These are phyloP conservation scores for Thermoascus crustaceus DNA, from an alignment of 2,329 filamentous ascomycete species.

Conservation along the genomic window DNA sequence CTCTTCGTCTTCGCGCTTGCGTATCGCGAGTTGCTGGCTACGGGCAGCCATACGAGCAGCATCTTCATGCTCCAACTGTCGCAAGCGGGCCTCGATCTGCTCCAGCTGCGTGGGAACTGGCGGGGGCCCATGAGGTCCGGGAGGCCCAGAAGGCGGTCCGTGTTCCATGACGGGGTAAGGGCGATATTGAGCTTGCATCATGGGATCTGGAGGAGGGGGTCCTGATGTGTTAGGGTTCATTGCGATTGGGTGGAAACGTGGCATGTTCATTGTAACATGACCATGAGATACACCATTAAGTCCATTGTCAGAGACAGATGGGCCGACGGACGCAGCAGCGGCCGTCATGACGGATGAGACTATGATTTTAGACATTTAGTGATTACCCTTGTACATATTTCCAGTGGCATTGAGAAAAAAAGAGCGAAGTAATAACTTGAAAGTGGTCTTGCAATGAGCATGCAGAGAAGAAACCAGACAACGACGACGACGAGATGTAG, in stretches of 20 bases:
- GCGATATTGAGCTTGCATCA: constrained; percentile 18
- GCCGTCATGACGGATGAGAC: constrained; percentile 23
- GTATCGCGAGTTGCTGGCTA: constrained; percentile 27
- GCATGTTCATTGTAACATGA: constrained; percentile 24
- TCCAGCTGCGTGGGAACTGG: constrained; percentile 23
- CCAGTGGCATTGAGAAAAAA: background rate
- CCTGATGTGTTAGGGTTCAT: constrained; percentile 30
- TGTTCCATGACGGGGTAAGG: constrained; percentile 6
- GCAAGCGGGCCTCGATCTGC: constrained; percentile 30
- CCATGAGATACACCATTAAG: constrained; percentile 19
- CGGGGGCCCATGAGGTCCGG: constrained; percentile 2
- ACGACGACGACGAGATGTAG: too few species aligned
- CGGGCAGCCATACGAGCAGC: constrained; percentile 30
- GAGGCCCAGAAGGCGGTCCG: constrained; percentile 1
- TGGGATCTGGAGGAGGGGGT: constrained; percentile 22
- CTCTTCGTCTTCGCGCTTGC: constrained; percentile 34
- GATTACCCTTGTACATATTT: too few species aligned
- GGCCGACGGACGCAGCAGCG: constrained; percentile 28
- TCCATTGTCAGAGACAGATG: constrained; percentile 23
- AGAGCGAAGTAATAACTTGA: background rate
- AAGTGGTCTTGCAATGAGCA: too few species aligned
- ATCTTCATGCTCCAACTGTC: constrained; percentile 34
- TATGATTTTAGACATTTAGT: constrained; percentile 1
- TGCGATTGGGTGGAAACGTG: constrained; percentile 34
- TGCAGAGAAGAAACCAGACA: too few species aligned